Percentiles rank a stretch among this genome's conserved stretches.
These are phyloP conservation scores for Podospora bellae-mahoneyi DNA, from an alignment of 495 filamentous ascomycete genomes.

Conservation along the genomic window DNA sequence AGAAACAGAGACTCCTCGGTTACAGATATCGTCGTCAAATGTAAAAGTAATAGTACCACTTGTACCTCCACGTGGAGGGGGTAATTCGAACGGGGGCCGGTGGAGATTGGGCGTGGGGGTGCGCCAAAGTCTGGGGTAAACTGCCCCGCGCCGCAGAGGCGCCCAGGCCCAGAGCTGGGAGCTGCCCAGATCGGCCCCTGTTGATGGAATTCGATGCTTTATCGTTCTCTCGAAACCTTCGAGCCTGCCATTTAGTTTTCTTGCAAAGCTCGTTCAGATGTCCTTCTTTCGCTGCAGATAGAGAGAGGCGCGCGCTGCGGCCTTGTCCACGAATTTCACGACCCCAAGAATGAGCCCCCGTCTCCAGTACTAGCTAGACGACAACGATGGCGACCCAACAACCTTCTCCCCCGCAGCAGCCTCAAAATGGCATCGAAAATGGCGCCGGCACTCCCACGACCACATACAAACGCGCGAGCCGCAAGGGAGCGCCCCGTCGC, in stretches of 20 bases:
- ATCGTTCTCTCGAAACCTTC: not conserved
- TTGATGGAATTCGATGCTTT: not conserved
- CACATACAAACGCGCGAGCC: constrained; percentile 48
- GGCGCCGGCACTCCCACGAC: constrained; percentile 11
- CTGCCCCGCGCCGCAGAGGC: constrained; percentile 1
- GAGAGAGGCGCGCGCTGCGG: constrained; percentile 15
- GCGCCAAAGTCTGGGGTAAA: constrained; percentile 23
- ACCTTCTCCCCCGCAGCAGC: not conserved
- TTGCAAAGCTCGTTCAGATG: not conserved
- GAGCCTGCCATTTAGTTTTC: not conserved
- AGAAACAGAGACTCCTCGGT: not conserved
- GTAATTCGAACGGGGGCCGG: constrained; percentile 14
- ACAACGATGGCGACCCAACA: constrained; percentile 19
- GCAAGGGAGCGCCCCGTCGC: constrained; percentile 46
- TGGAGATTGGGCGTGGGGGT: constrained; percentile 27
- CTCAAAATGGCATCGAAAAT: constrained; percentile 5
- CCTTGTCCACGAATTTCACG: not conserved
- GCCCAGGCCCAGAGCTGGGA: not conserved
- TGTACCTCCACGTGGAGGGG: constrained; percentile 18
- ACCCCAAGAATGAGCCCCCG: not conserved
- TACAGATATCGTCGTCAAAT: not conserved
- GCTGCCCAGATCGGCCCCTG: not conserved
- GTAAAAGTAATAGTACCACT: constrained; percentile 4
- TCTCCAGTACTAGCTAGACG: not conserved
- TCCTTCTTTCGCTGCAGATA: constrained; percentile 8